A percentile compares a stretch with the other conserved stretches of the same genome.
Conservation (phyloP, 257 asterid genomes). For the Gentiana dahurica region DNA sequence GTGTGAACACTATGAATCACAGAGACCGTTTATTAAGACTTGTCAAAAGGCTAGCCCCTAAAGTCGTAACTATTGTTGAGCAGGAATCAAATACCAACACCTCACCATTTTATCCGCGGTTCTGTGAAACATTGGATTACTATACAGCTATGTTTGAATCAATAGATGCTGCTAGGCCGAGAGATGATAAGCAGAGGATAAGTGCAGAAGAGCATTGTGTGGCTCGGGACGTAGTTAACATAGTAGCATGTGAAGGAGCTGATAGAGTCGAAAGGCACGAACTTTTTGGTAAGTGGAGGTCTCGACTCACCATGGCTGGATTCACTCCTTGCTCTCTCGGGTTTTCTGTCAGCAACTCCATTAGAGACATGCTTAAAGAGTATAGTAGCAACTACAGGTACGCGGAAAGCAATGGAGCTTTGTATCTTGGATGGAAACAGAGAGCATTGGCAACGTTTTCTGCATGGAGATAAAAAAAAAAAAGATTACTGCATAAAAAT, state of each 20-base stretch:
- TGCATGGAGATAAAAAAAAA: constrained; percentile 52
- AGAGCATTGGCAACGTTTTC: constrained; percentile 58
- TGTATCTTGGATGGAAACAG: constrained; percentile 84
- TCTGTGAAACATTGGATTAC: constrained; percentile 66
- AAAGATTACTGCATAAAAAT: background rate
- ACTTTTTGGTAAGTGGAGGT: constrained; percentile 72
- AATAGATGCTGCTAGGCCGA: constrained; percentile 51
- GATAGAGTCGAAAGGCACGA: constrained; percentile 91
- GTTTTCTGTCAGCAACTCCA: constrained; percentile 42
- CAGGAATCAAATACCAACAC: constrained; percentile 92
- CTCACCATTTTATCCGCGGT: constrained; percentile 51
- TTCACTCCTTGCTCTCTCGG: constrained; percentile 50
- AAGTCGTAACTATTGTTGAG: constrained; percentile 69
- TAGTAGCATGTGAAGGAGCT: constrained; percentile 74
- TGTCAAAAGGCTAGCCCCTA: constrained; percentile 69
- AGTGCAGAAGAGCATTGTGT: constrained; percentile 81
- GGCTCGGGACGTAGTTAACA: constrained; percentile 75
- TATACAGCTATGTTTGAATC: constrained; percentile 93
- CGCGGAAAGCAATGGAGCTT: constrained; percentile 47
- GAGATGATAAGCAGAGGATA: constrained; percentile 62
- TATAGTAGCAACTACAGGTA: constrained; percentile 42
- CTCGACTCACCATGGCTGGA: constrained; percentile 71
- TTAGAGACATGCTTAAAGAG: constrained; percentile 45
- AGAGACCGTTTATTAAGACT: constrained; percentile 70
- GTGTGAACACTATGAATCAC: constrained; percentile 71